Percentiles rank a stretch among this genome's conserved stretches.
phyloP scores from a whole-genome alignment of 108 stramenopile species.

The Skeletonema marinoi region DNA sequence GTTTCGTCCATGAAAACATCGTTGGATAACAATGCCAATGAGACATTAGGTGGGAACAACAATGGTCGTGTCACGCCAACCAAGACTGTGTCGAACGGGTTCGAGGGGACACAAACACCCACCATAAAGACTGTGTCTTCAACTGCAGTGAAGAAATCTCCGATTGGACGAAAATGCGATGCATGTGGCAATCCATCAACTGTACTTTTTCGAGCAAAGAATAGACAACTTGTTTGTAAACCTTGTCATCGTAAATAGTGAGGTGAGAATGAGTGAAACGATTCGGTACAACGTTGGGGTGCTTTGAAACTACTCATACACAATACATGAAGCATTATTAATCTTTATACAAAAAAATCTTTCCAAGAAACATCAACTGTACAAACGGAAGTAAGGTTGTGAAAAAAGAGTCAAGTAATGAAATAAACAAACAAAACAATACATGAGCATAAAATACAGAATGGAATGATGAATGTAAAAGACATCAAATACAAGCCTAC shows the following conservation, averaged over 20 bases:
- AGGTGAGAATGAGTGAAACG: not conserved
- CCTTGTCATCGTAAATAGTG: constrained; percentile 4
- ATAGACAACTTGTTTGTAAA: constrained; percentile 15
- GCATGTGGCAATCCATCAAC: not conserved
- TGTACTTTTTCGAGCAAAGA: constrained; percentile 6
- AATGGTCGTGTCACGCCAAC: not conserved
- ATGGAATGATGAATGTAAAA: no score
- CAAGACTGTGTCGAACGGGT: not conserved
- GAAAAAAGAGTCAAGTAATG: no score
- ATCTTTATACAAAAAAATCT: no score
- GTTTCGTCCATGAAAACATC: constrained; percentile 36
- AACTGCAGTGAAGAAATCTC: not conserved
- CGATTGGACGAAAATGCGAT: not conserved
- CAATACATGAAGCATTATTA: no score
- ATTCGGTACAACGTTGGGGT: no score
- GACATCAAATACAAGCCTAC: no score
- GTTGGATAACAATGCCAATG: not conserved
- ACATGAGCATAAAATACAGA: no score
- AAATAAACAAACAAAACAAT: no score
- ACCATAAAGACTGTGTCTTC: not conserved
- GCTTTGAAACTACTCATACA: no score
- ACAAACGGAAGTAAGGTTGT: no score
- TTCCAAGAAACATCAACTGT: no score
- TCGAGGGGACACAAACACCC: not conserved
- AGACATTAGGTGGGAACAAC: not conserved